Evolutionary conservation across 2,329 filamentous ascomycete species (phyloP).

Genomic region (Xylariales sp.): DNA sequence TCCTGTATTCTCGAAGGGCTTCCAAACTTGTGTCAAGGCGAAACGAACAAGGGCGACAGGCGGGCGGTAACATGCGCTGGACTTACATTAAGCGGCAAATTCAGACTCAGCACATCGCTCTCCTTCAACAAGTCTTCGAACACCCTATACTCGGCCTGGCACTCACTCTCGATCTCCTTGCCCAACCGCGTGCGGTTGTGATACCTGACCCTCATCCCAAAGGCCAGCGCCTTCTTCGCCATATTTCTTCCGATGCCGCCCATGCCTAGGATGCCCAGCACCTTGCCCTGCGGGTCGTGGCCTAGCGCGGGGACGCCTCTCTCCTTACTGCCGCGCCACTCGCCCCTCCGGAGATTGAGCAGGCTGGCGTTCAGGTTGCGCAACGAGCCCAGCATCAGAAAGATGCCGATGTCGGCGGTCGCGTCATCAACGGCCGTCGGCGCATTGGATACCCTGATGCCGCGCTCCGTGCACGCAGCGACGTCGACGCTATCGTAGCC

Average conservation of each 20-base stretch:
- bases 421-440: constrained; percentile 78
- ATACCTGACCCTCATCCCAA: constrained; percentile 73
- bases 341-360: constrained; percentile 57
- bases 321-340: constrained; percentile 57
- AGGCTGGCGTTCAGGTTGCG: constrained; percentile 68
- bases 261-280: constrained; percentile 79
- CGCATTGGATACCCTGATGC: constrained; percentile 71
- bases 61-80: background rate
- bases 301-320: constrained; percentile 50
- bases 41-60: no score
- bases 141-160: constrained; percentile 60
- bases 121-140: constrained; percentile 67
- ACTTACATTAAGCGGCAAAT: constrained; percentile 74
- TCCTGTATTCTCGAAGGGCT: no score
- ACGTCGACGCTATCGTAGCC: constrained; percentile 84
- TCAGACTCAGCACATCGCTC: constrained; percentile 75
- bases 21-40: no score
- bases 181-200: constrained; percentile 63
- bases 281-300: constrained; percentile 74
- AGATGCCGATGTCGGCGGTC: constrained; percentile 77
- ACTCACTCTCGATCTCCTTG: constrained; percentile 45
- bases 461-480: constrained; percentile 61
- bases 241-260: constrained; percentile 78
- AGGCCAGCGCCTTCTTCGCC: constrained; percentile 66
- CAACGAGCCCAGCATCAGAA: constrained; percentile 74